These are phyloP conservation scores for Termitomyces sp. DNA, from an alignment of 768 basidiomycete species.

Conservation along the genomic window DNA sequence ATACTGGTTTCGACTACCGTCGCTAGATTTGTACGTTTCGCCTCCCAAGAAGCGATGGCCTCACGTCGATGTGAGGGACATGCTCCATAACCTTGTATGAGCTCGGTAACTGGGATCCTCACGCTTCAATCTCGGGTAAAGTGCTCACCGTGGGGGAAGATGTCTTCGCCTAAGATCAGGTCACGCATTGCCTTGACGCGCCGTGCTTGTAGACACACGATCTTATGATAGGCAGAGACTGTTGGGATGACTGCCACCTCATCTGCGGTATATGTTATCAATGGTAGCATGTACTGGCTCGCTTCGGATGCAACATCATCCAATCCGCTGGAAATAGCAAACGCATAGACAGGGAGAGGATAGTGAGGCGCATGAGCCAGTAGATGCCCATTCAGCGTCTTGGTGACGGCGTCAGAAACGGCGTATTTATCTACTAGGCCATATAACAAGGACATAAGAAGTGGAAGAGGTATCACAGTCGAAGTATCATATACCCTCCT, in stretches of 20 bases:
- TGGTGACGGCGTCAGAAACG: slow-evolving; percentile 38
- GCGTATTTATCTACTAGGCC: slow-evolving; percentile 62
- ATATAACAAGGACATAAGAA: slow-evolving; percentile 50
- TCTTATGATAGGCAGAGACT: slow-evolving; percentile 57
- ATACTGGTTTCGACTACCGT: slow-evolving; percentile 50
- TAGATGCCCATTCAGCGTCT: slow-evolving; percentile 45
- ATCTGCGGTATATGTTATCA: slow-evolving; percentile 46
- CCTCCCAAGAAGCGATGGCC: slow-evolving; percentile 46
- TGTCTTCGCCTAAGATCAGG: slow-evolving; percentile 48
- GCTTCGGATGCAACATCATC: slow-evolving; percentile 47
- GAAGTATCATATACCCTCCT: slow-evolving; percentile 30
- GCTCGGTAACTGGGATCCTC: slow-evolving; percentile 2
- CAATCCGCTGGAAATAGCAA: slow-evolving; percentile 39
- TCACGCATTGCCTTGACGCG: slow-evolving; percentile 48
- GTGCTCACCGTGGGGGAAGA: slow-evolving; percentile 60
- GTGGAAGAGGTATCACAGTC: slow-evolving; percentile 57
- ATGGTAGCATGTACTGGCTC: slow-evolving; percentile 53
- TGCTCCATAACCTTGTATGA: slow-evolving; percentile 45
- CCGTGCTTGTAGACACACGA: slow-evolving; percentile 52
- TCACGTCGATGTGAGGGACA: slow-evolving; percentile 47
- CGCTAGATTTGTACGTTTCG: slow-evolving; percentile 37
- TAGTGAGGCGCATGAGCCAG: slow-evolving; percentile 41
- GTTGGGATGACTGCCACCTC: slow-evolving; percentile 50
- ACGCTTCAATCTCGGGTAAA: neutral
- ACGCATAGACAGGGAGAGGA: slow-evolving; percentile 58